Evolutionary conservation across 805 yeast species (phyloP), one percentile per base, ranked within the genome.

Genomic region (Ogataea paraovalis): DNA sequence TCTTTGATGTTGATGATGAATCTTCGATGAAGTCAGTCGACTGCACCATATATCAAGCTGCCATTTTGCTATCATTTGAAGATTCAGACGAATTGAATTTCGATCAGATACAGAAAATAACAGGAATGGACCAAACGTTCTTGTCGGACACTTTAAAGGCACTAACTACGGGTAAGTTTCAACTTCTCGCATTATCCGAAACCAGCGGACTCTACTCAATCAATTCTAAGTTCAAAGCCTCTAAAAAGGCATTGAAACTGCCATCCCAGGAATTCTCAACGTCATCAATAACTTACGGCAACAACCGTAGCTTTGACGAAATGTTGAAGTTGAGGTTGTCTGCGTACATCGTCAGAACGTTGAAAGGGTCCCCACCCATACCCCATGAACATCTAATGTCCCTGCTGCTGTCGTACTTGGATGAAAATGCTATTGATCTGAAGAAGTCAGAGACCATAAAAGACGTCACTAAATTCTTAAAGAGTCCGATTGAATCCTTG

Each of bases 21-120:
- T 23, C 25, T 1, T 46, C 56, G 10, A 12, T 41, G 6, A 56
- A 54, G 36, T 34, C 54, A 13, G 40, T 60, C 16, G 61, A 60
- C 2, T 67, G 75, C 18, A 73, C 75, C 36, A 52, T 75, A n/a
- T 66, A 70, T 41, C 79, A 75, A 53, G 78, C 78, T 0, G 58
- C 68, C 1, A 64, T 75, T 0, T 51, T 76, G 3, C 46, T 69
- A 13, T 56, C 69, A 14, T 76, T 74, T 50, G 70, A 39, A 8
- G 42, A 32, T 3, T 27, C n/a, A 14, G 42, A 34, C 2, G 65
- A 66, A 1, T 53, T 64, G 10, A 42, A 44, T 0, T 46, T 66
- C 13, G 43, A 47, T 0, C 61, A 68, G 28, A 47, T 76, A 2
- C 45, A 43, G 6, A 27, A 45, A 1, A 16, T 34, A 1, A 69